Base-by-base conservation (phyloP, 1,139 yeast genomes). In the Blastobotrys persicus region DNA sequence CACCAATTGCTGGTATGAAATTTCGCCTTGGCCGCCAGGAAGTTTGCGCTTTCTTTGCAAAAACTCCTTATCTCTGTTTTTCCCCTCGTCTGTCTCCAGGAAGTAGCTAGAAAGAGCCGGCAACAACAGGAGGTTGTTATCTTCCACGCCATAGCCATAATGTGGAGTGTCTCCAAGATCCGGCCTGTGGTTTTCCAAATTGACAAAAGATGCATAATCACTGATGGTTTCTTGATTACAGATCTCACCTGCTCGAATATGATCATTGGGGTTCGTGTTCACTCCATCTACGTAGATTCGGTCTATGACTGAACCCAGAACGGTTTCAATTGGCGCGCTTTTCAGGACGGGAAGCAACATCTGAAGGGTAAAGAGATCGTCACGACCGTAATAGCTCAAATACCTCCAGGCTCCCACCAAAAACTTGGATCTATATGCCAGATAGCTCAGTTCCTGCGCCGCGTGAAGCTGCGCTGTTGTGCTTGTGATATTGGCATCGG, bases 151-250 rank as follows among this genome's bases (percentile, higher is more conserved):
- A 17, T 48, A 48, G 4, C 42, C 43, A 17, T 45, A 35, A 16
- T 31, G 39, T 4, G 49, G 43, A 13, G 47, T 39, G 12, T 45
- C 42, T 4, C 49, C 47, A 16, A 42, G 34, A 12, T 48, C 40
- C 9, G 20, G 18, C 14, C 31, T 16, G 16, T 45, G 31, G 16
- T 39, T 42, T 6, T 31, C 42, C 14, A 46, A 38, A 32, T 50
- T 50, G 20, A 48, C 44, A 28, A 42, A 50, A 14, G 50, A 42
- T 2, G 54, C 54, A 43, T 48, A 50, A 18, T 50, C 54, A 13
- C 54, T 51, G 28, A 50, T 37, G 6, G 52, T 50, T 31, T 50
- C 54, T 42, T 50, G 52, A 37, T 50, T 52, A 45, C 54, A 50
- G 12, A 50, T 51, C 20, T 50, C 54, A 3, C 54, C 54, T 26